phyloP scores from a whole-genome alignment of 2,329 filamentous ascomycete genomes.

The Diaporthe eres region DNA sequence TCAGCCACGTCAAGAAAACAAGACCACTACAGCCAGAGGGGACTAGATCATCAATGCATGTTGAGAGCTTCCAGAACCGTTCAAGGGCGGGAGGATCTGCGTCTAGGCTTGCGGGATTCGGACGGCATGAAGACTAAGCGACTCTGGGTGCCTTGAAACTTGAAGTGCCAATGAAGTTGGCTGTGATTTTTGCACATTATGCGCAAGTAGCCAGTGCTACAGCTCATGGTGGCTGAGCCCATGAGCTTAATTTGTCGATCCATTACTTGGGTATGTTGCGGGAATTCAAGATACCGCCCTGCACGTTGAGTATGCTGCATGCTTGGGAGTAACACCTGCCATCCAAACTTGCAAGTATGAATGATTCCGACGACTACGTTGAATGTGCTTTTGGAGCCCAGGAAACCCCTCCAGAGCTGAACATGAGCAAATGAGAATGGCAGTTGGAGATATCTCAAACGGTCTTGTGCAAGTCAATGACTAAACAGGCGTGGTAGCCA shows the following conservation, averaged over 20 bases:
- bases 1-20: not conserved
- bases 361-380: not conserved
- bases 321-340: not conserved
- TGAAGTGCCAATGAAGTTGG: not conserved
- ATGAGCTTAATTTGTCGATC: too few relatives aligned
- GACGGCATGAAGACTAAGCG: not conserved
- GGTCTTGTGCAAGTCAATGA: conserved; percentile 20
- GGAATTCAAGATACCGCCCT: not conserved
- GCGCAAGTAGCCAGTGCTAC: not conserved
- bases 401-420: not conserved
- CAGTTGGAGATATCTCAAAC: not conserved
- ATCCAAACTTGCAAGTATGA: not conserved
- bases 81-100: not conserved
- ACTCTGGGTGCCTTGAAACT: conserved; percentile 8
- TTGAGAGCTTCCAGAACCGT: not conserved
- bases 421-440: not conserved
- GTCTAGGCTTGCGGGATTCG: not conserved
- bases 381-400: not conserved
- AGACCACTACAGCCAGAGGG: not conserved
- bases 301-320: not conserved
- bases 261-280: too few relatives aligned
- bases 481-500: conserved; percentile 4
- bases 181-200: not conserved
- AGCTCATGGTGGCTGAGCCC: not conserved
- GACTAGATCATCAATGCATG: not conserved